Percentiles rank a stretch among this genome's conserved stretches.
Evolutionary conservation across 305 asterid genomes (phyloP).

Genomic region (Fraxinus sp.): DNA sequence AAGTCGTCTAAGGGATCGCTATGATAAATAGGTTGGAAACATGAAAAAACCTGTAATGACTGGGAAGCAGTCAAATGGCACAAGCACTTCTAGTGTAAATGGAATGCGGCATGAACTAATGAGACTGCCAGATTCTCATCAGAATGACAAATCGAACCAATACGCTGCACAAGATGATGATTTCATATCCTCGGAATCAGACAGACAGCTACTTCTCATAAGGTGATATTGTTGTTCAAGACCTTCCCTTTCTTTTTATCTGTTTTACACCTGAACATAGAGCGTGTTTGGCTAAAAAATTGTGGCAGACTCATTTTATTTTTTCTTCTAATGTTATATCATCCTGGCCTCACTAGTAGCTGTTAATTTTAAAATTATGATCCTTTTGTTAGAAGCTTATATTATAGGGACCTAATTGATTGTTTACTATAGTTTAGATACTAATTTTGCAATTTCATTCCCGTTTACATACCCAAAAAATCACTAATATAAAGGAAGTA

Average conservation of each 20-base stretch:
- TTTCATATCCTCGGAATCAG: slow-evolving; percentile 87
- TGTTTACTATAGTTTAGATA: background rate
- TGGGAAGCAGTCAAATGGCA: slow-evolving; percentile 58
- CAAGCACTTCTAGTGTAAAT: slow-evolving; percentile 63
- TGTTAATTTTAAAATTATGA: background rate
- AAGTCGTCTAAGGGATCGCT: background rate
- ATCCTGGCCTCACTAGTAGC: background rate
- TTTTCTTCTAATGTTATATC: background rate
- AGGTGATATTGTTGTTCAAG: slow-evolving; percentile 40
- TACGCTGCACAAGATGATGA: slow-evolving; percentile 57
- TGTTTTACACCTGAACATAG: background rate
- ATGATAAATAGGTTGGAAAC: slow-evolving; percentile 58
- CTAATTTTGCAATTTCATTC: background rate
- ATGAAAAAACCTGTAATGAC: slow-evolving; percentile 59
- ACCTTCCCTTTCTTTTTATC: background rate
- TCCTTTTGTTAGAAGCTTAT: background rate
- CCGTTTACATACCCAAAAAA: background rate
- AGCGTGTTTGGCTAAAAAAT: background rate
- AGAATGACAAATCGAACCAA: slow-evolving; percentile 48
- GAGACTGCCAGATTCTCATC: slow-evolving; percentile 74
- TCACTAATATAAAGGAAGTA: background rate
- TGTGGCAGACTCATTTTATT: background rate
- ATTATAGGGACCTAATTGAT: background rate
- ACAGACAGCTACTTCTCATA: slow-evolving; percentile 78
- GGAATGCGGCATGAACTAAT: slow-evolving; percentile 85